phyloP scores from a whole-genome alignment of 352 stramenopile genomes.

The Peronospora destructor region DNA sequence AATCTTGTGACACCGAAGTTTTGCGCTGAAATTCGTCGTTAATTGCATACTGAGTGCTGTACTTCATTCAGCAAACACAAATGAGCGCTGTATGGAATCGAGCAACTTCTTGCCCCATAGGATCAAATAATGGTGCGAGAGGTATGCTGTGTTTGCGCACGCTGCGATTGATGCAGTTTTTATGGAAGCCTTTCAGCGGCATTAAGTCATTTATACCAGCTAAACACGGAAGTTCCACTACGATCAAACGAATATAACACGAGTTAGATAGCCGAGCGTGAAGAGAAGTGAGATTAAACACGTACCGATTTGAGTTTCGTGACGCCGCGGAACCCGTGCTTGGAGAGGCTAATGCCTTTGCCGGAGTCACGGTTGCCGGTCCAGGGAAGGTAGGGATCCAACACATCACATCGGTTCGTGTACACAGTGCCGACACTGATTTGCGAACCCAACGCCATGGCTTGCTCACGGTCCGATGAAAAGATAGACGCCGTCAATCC shows the following conservation, averaged over 20 bases:
- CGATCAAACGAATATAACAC: conserved; percentile 7
- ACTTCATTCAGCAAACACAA: neutral
- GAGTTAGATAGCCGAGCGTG: conserved; percentile 6
- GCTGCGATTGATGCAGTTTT: neutral
- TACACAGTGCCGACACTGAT: conserved; percentile 75
- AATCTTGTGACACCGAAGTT: too few relatives aligned
- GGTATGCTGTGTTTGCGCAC: neutral
- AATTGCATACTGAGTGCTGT: too few relatives aligned
- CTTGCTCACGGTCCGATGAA: conserved; percentile 48
- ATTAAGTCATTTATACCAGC: conserved; percentile 6
- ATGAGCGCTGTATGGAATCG: neutral
- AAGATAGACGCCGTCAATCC: conserved; percentile 77
- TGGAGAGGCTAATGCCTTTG: conserved; percentile 77
- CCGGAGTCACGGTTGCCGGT: conserved; percentile 68
- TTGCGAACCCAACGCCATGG: conserved; percentile 42
- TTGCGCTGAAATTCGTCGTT: too few relatives aligned
- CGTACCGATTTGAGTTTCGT: conserved; percentile 75
- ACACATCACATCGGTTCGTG: conserved; percentile 81
- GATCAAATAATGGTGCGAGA: neutral
- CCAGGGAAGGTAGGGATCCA: conserved; percentile 82
- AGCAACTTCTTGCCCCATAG: neutral
- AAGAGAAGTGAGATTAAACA: conserved; percentile 4
- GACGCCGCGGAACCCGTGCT: conserved; percentile 72
- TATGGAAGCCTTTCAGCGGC: neutral
- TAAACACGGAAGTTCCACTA: conserved; percentile 75